Conservation (phyloP, 768 basidiomycete species). For the Tylopilus sp. region DNA sequence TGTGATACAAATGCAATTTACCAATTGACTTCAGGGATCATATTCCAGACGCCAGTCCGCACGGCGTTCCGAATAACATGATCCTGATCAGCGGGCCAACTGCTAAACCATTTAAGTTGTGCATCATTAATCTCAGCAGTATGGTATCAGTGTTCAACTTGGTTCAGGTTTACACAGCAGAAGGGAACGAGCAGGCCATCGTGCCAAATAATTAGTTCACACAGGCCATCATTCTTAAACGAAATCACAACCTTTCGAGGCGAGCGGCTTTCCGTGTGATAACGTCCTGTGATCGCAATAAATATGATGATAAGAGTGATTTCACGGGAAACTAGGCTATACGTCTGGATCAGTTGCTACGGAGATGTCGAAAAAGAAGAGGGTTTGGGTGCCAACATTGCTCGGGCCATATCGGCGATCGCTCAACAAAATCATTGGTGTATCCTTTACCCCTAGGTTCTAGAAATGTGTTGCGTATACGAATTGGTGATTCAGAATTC, state of each 20-base stretch:
- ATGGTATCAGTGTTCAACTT: background rate
- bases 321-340: background rate
- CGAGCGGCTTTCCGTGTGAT: background rate
- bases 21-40: background rate
- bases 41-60: background rate
- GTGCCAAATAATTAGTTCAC: background rate
- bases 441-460: background rate
- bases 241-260: background rate
- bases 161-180: background rate
- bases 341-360: background rate
- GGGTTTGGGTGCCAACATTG: background rate
- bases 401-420: background rate
- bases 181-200: background rate
- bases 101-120: background rate
- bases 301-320: background rate
- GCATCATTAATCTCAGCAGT: background rate
- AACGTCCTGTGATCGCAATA: background rate
- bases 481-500: background rate
- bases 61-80: background rate
- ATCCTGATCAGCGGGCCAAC: background rate
- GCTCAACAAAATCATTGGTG: background rate
- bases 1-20: background rate
- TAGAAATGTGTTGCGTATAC: background rate
- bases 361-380: background rate
- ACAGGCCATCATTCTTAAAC: background rate